Base-by-base conservation (phyloP, 1,139 yeast species). In the Pichia inconspicua region DNA sequence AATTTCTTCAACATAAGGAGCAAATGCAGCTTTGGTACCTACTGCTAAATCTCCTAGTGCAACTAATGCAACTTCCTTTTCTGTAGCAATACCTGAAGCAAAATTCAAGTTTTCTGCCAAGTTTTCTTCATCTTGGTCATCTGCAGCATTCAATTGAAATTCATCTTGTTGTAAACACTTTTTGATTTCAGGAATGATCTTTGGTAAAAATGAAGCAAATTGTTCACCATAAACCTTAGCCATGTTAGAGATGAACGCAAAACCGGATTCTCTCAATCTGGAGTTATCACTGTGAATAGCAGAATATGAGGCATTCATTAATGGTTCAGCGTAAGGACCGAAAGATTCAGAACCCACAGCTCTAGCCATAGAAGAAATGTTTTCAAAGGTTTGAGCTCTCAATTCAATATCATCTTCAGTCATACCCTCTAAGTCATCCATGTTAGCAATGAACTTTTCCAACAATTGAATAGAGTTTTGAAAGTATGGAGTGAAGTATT, bases 31-130 rank as follows among this genome's bases (percentile, higher is more conserved):
- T 60, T 89, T 88, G 46, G 96, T 84, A 57, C 95, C 95, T 52
- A 77, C 68, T 53, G 96, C 95, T 63, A 92, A 77, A 62, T 92
- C 97, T 43, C 89, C 83, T 59, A 92, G 72, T 25, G 97, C 95
- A 63, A 90, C 94, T 43, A 94, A 78, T n/a, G 97, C 96, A 60
- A 87, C 89, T 72, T 92, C 98, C 72, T 92, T 92, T 72, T 92
- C 98, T 61, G 87, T 84, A 56, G 97, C 88, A 61, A 92, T 82
- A 72, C 96, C 97, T 46, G 96, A 85, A 74, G 89, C 89, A 56
- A 90, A 90, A 58, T 86, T 83, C 64, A 86, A 75, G 56, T 83
- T 83, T 60, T 82, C 82, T 52, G 77, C 80, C 56, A 82, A 66
- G 47, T 83, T 90, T 53, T 78, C 82, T 48, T 73, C 68, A 46